These are phyloP conservation scores for Pleomassaria siparia DNA, from an alignment of 2,329 filamentous ascomycete species.

Conservation along the genomic window DNA sequence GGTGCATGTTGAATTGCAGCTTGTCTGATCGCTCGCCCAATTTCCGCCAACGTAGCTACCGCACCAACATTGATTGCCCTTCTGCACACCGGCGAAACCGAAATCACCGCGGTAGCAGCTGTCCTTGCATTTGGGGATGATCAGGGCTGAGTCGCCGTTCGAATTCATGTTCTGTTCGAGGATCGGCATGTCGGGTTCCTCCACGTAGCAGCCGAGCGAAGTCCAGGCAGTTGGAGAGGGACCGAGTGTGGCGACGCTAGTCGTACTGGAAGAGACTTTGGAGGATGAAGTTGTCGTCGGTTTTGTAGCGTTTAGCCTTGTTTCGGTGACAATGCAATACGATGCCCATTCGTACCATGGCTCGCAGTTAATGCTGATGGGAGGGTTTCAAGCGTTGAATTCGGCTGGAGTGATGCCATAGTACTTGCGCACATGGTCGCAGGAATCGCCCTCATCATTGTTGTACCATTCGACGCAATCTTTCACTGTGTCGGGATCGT, in stretches of 20 bases:
- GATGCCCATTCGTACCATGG: neutral
- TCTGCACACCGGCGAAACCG: conserved; percentile 13
- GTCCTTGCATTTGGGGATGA: conserved; percentile 12
- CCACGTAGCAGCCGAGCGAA: conserved; percentile 13
- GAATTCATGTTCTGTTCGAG: conserved; percentile 17
- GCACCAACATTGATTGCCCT: conserved; percentile 21
- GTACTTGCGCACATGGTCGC: conserved; percentile 10
- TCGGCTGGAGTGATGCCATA: conserved; percentile 6
- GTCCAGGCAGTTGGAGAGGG: conserved; percentile 17
- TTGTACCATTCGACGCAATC: conserved; percentile 19
- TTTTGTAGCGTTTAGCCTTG: neutral
- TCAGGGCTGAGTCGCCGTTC: conserved; percentile 9
- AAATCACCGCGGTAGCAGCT: conserved; percentile 9
- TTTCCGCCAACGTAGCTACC: conserved; percentile 15
- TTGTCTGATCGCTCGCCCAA: conserved; percentile 15
- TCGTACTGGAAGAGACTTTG: neutral
- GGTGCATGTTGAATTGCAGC: conserved; percentile 15
- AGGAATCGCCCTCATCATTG: conserved; percentile 9
- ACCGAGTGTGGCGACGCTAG: conserved; percentile 8
- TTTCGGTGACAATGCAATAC: neutral
- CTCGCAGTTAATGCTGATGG: neutral
- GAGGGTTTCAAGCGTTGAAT: neutral
- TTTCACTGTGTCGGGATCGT: conserved; percentile 12
- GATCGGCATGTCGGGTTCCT: conserved; percentile 11
- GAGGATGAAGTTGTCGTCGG: neutral